These are phyloP conservation scores for Exidia glandulosa DNA, from an alignment of 768 basidiomycete species.

Conservation along the genomic window DNA sequence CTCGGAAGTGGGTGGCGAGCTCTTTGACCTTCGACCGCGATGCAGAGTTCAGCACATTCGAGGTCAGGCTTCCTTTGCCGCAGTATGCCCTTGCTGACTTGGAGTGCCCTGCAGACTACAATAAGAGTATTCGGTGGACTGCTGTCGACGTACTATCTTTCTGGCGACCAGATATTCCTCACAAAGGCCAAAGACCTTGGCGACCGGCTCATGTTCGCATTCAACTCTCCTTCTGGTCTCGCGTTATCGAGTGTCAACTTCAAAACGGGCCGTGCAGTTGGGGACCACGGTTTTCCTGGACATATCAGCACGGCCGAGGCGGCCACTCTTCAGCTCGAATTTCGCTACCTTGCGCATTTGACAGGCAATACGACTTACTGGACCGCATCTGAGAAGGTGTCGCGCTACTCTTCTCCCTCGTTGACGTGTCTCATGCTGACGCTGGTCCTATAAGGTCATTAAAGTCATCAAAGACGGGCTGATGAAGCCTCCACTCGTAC, in stretches of 20 bases:
- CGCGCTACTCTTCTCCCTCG: not conserved
- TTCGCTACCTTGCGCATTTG: conserved; percentile 73
- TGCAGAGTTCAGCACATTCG: conserved; percentile 78
- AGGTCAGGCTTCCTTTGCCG: conserved; percentile 39
- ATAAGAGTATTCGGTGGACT: conserved; percentile 89
- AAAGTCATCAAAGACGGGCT: conserved; percentile 50
- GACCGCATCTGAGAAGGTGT: conserved; percentile 64
- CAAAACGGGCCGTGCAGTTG: conserved; percentile 42
- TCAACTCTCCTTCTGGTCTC: conserved; percentile 71
- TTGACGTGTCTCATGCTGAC: not conserved
- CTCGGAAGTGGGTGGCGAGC: conserved; percentile 64
- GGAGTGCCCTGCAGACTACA: conserved; percentile 49
- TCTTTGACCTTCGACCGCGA: conserved; percentile 67
- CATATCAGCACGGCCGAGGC: conserved; percentile 76
- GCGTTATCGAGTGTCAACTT: conserved; percentile 78
- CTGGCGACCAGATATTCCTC: conserved; percentile 60
- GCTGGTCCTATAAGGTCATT: conserved; percentile 40
- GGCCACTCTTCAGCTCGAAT: conserved; percentile 83
- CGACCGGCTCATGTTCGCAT: conserved; percentile 73
- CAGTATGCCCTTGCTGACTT: not conserved
- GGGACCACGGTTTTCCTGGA: conserved; percentile 46
- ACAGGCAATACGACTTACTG: conserved; percentile 74
- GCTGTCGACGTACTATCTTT: conserved; percentile 74
- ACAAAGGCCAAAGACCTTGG: conserved; percentile 73
- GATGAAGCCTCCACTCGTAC: conserved; percentile 61